These are phyloP conservation scores for Candida ortonii DNA, from an alignment of 805 yeast species.

Conservation along the genomic window DNA sequence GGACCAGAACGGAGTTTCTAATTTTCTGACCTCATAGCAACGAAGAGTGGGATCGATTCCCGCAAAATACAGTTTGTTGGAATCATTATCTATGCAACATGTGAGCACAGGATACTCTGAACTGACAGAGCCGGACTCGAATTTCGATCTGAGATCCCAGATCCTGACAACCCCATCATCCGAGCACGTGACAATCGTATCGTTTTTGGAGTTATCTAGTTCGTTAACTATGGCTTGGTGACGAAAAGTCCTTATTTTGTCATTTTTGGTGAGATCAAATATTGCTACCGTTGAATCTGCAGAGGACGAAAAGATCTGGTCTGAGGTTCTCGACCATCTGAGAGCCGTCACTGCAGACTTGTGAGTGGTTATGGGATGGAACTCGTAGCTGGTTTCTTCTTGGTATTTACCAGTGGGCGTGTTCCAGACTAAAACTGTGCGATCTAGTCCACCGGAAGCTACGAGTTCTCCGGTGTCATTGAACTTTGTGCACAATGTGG, in stretches of 20 bases:
- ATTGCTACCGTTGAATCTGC: constrained; percentile 61
- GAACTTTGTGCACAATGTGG: constrained; percentile 53
- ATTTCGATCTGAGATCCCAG: constrained; percentile 67
- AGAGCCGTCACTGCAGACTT: constrained; percentile 63
- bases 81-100: constrained; percentile 38
- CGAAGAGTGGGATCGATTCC: constrained; percentile 68
- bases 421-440: constrained; percentile 37
- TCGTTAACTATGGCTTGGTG: constrained; percentile 49
- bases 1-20: constrained; percentile 43
- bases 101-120: constrained; percentile 59
- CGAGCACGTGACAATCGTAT: constrained; percentile 46
- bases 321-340: constrained; percentile 48
- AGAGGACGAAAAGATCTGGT: constrained; percentile 47
- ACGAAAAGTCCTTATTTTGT: constrained; percentile 48
- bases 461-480: constrained; percentile 47
- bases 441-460: constrained; percentile 65
- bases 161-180: constrained; percentile 61
- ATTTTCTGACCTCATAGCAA: constrained; percentile 56
- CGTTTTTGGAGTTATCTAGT: constrained; percentile 37
- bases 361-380: constrained; percentile 33
- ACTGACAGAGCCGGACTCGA: constrained; percentile 30
- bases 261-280: constrained; percentile 62
- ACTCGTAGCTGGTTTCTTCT: constrained; percentile 17
- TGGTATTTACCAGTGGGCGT: constrained; percentile 14
- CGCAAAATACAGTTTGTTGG: constrained; percentile 47